phyloP scores from a whole-genome alignment of 306 rosid genomes.

The Pyrus pyrifolia region DNA sequence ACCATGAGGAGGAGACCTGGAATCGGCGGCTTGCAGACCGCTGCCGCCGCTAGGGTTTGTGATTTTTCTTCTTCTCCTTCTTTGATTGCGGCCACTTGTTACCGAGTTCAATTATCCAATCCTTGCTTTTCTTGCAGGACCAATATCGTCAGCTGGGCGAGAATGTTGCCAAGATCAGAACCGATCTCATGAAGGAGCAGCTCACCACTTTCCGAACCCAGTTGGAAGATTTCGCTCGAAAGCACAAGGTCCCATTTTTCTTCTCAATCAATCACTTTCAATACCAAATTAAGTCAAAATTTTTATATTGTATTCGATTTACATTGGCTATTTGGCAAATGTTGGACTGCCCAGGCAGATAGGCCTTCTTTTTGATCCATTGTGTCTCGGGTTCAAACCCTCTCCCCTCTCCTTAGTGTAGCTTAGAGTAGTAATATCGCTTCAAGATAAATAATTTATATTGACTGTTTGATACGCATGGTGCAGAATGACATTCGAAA shows the following conservation, averaged over 20 bases:
- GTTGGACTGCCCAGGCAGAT: background rate
- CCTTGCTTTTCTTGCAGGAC: conserved; percentile 27
- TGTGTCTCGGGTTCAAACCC: background rate
- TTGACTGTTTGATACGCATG: background rate
- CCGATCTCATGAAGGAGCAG: conserved; percentile 91
- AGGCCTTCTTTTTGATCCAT: background rate
- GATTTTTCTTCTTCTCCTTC: background rate
- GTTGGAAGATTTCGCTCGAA: conserved; percentile 93
- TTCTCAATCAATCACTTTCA: background rate
- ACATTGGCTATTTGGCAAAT: background rate
- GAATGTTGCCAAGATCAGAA: conserved; percentile 88
- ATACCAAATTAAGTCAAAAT: background rate
- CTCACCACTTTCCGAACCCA: conserved; percentile 85
- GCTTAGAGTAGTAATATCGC: background rate
- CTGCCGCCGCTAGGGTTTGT: conserved; percentile 72
- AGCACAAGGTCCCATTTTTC: conserved; percentile 57
- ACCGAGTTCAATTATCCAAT: background rate
- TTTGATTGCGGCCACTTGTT: background rate
- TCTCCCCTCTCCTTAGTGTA: background rate
- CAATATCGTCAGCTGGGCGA: conserved; percentile 81
- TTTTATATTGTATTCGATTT: background rate
- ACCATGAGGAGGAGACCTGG: conserved; percentile 89
- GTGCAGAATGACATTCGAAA: conserved; percentile 89
- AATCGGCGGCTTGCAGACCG: conserved; percentile 83
- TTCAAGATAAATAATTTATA: background rate